Base-by-base conservation (phyloP, 2,329 filamentous ascomycete genomes). In the Colletotrichum sp. region DNA sequence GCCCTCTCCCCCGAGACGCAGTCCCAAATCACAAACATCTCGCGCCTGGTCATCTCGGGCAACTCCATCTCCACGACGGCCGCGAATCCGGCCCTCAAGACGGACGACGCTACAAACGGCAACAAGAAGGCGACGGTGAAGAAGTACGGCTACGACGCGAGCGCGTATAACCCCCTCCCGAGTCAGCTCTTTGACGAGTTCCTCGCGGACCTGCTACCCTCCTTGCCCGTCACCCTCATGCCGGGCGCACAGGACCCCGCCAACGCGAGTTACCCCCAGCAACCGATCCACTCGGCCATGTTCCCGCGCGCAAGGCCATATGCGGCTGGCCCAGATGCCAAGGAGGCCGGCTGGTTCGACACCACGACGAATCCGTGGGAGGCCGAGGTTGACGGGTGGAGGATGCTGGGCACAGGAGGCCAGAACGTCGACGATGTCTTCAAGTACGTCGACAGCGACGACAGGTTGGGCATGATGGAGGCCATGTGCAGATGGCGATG, bases 351-450 rank as follows among this genome's bases (percentile, higher is more conserved):
- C 24, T 98, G 96, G 93, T 92, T 99, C 69, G 95, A 99, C 83
- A 90, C 91, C 8, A 95, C 96, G 63, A 99, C 97, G 6, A 99
- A 99, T 81, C 97, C 97, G 0, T 98, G 95, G 93, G 94, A 98
- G 80, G 95, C 93, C 26, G 95, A 98, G 82, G 85, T 99, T 1
- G 96, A 98, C 71, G 98, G 97, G 1, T 98, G 95, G 93, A 91
- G 95, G 59, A 86, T 99, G 8, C 90, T 98, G 60, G 96, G 95
- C 13, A 97, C 95, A 0, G 94, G 95, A 44, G 97, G 97, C 0
- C 97, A 99, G 86, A 98, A 98, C 69, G 91, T 99, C 5, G 95
- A 98, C 80, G 98, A 99, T 84, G 92, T 99, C 5, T 95, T 96
- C 84, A 97, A 96, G 84, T 99, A 99, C 82, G 90, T 99, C 30